A percentile compares a stretch with the other conserved stretches of the same genome.
Conservation (phyloP, 768 basidiomycete species). For the Hericium alpestre region DNA sequence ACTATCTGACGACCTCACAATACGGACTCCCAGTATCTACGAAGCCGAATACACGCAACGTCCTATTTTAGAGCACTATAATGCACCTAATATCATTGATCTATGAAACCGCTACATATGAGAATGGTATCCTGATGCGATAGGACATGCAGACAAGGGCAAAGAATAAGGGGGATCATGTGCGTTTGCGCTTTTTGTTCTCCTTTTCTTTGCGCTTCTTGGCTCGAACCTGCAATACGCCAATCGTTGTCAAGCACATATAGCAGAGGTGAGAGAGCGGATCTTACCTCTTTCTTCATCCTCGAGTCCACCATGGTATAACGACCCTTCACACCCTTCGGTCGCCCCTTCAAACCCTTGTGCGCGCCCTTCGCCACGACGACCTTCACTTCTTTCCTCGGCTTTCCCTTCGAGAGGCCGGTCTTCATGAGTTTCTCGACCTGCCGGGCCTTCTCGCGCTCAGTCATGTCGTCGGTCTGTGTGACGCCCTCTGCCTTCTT, state of each 20-base stretch:
- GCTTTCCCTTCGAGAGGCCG: conserved; percentile 57
- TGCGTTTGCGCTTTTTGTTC: conserved; percentile 45
- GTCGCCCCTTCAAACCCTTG: conserved; percentile 83
- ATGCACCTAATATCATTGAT: background rate
- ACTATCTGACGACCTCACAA: conserved; percentile 27
- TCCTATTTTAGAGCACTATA: background rate
- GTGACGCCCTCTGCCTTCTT: conserved; percentile 95
- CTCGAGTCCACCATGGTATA: conserved; percentile 91
- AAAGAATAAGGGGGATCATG: conserved; percentile 12
- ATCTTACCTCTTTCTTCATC: conserved; percentile 81
- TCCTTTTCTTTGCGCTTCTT: conserved; percentile 73
- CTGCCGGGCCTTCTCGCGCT: conserved; percentile 87
- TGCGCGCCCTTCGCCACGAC: conserved; percentile 89
- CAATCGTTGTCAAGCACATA: conserved; percentile 4
- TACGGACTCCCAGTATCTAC: conserved; percentile 5
- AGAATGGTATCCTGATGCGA: background rate
- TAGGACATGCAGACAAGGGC: background rate
- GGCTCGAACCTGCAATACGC: conserved; percentile 54
- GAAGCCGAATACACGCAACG: background rate
- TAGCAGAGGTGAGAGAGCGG: too few species aligned
- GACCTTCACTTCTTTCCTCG: conserved; percentile 67
- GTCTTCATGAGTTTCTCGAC: conserved; percentile 88
- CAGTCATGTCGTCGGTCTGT: conserved; percentile 80
- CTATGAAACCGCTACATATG: background rate
- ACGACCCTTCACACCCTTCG: conserved; percentile 91